Evolutionary conservation across 164 flowering plant species (phyloP).

Genomic region (Tetrastigma voinierianum): DNA sequence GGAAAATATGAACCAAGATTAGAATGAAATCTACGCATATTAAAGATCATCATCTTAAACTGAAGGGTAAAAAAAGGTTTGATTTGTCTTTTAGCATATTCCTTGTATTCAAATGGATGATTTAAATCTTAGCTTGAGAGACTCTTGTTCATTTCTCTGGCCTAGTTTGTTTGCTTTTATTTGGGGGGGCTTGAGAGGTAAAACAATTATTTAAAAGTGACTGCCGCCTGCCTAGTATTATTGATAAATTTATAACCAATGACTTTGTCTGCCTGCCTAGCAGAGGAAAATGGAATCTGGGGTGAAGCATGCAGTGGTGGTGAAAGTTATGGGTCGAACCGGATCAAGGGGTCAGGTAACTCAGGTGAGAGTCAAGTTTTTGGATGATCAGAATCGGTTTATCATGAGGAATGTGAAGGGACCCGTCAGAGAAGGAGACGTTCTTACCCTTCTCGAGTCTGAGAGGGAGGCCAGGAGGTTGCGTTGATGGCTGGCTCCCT

Average conservation of each 20-base stretch:
- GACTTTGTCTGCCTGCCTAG: background rate
- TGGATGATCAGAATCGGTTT: slow-evolving; percentile 30
- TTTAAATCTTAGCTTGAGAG: too few species aligned
- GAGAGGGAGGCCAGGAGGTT: slow-evolving; percentile 38
- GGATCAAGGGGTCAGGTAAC: slow-evolving; percentile 37
- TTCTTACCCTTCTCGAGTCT: slow-evolving; percentile 36
- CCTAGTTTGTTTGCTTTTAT: too few species aligned
- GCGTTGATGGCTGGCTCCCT: slow-evolving; percentile 2
- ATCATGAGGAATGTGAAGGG: slow-evolving; percentile 41
- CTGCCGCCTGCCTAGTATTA: too few species aligned
- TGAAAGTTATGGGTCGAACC: slow-evolving; percentile 32
- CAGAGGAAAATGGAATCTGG: slow-evolving; percentile 24
- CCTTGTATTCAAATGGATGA: too few species aligned
- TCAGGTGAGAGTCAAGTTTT: slow-evolving; percentile 34
- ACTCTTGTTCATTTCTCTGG: too few species aligned
- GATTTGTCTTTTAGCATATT: too few species aligned
- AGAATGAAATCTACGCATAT: too few species aligned
- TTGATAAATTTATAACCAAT: background rate
- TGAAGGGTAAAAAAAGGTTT: too few species aligned
- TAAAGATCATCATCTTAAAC: too few species aligned
- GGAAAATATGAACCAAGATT: too few species aligned
- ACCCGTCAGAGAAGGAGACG: slow-evolving; percentile 34
- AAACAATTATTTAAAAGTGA: too few species aligned
- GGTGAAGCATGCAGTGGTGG: slow-evolving; percentile 32
- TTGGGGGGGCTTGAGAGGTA: too few species aligned